Evolutionary conservation across 2,329 filamentous ascomycete species (phyloP), one percentile per base, ranked within the genome.

Genomic region (Fusarium gaditjirri): DNA sequence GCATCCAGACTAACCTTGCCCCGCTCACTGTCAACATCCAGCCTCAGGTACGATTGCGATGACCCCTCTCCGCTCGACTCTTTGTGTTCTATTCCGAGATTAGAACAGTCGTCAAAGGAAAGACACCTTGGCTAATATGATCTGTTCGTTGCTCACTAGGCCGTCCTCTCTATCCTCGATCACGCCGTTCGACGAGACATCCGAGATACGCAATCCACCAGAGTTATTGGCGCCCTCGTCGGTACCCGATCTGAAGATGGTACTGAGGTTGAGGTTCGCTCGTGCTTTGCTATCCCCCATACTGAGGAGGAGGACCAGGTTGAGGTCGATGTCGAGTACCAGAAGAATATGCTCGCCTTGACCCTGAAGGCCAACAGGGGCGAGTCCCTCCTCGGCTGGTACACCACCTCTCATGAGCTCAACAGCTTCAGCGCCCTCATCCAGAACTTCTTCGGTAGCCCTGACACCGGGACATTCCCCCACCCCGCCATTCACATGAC

Each of bases 251-350:
- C 93, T 81, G 96, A 99, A 86, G 96, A 99, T 88, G 96, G 95
- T 83, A 94, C 93, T 81, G 95, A 98, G 83, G 94, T 97, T 79
- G 94, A 97, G 84, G 96, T 99, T 79, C 92, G 94, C 81, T 97
- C 94, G 80, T 95, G 94, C 86, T 99, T 99, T 83, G 96, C 96
- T 76, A 97, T 99, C 80, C 95, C 95, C 75, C 96, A 99, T 87
- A 98, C 95, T 76, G 96, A 99, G 86, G 97, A 95, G 77, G 93
- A 95, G 82, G 96, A 99, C 84, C 96, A 99, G 85, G 96, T 99
- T 79, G 96, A 99, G 85, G 96, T 99, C 73, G 96, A 99, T 82
- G 97, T 99, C 89, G 96, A 99, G 85, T 99, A 98, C 85, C 96
- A 99, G 86, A 98, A 98, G 90, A 95, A 95, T 84, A 99, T 99